Evolutionary conservation across 164 flowering plant genomes (phyloP).

Genomic region (Vitis riparia): DNA sequence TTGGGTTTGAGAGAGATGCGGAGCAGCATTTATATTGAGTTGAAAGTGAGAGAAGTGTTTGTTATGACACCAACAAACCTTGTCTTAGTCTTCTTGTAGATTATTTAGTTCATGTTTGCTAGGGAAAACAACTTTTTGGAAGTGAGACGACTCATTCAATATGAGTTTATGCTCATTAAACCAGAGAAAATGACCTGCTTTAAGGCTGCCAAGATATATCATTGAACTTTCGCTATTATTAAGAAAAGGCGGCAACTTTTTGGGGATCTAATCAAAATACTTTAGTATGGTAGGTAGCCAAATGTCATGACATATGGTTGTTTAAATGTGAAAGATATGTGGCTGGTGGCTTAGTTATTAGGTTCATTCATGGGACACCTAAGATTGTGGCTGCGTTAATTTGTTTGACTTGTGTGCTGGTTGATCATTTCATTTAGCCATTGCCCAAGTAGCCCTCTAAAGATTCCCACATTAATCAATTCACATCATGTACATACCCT

Average conservation of each 20-base stretch:
- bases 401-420: no score
- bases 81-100: not conserved
- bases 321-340: not conserved
- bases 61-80: not conserved
- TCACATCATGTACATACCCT: no score
- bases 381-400: not conserved
- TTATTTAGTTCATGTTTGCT: not conserved
- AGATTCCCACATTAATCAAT: not conserved
- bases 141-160: no score
- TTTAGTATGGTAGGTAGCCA: not conserved
- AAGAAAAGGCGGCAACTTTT: not conserved
- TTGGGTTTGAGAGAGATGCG: not conserved
- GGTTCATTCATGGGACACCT: not conserved
- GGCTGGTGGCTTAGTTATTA: not conserved
- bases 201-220: no score
- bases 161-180: no score
- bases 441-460: not conserved
- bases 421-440: not conserved
- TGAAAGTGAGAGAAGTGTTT: not conserved
- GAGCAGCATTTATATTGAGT: not conserved
- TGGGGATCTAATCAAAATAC: not conserved
- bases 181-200: no score
- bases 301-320: not conserved
- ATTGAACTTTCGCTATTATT: no score
- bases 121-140: not conserved